Evolutionary conservation across 805 yeast genomes (phyloP).

Genomic region (Barnettozyma botsteinii): DNA sequence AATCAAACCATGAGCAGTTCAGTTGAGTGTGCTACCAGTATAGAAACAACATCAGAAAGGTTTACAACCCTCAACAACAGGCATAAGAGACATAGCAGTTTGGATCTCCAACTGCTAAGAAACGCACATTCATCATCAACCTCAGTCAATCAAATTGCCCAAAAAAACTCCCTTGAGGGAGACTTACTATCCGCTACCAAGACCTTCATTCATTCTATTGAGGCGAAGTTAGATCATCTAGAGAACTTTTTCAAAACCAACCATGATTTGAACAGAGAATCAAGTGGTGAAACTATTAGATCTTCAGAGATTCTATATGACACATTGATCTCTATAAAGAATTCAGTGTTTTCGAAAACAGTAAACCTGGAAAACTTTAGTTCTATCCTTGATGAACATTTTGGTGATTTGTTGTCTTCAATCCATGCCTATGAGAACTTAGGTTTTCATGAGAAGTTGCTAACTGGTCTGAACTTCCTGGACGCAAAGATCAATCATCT

Average conservation of each 20-base stretch:
- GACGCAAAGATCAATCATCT: conserved; percentile 37
- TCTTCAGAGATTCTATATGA: conserved; percentile 23
- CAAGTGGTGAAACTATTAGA: conserved; percentile 15
- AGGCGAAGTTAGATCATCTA: conserved; percentile 21
- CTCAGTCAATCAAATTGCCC: conserved; percentile 20
- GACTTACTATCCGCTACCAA: conserved; percentile 22
- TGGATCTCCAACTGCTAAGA: conserved; percentile 19
- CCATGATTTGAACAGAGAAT: neutral
- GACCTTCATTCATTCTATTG: conserved; percentile 22
- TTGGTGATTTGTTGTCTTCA: conserved; percentile 21
- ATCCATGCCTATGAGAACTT: conserved; percentile 19
- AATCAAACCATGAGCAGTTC: neutral
- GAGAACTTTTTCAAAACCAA: conserved; percentile 19
- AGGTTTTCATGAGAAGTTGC: conserved; percentile 28
- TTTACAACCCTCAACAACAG: neutral
- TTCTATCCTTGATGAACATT: conserved; percentile 23
- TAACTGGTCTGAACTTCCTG: conserved; percentile 32
- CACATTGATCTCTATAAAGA: conserved; percentile 23
- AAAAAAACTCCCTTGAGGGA: conserved; percentile 20
- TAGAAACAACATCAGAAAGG: neutral
- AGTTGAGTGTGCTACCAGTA: neutral
- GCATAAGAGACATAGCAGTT: conserved; percentile 17
- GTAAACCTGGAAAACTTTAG: conserved; percentile 21
- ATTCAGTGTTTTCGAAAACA: conserved; percentile 20
- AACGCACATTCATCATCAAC: conserved; percentile 23